These are phyloP conservation scores for Solanum commersonii DNA, from an alignment of 257 asterid genomes.

Conservation along the genomic window DNA sequence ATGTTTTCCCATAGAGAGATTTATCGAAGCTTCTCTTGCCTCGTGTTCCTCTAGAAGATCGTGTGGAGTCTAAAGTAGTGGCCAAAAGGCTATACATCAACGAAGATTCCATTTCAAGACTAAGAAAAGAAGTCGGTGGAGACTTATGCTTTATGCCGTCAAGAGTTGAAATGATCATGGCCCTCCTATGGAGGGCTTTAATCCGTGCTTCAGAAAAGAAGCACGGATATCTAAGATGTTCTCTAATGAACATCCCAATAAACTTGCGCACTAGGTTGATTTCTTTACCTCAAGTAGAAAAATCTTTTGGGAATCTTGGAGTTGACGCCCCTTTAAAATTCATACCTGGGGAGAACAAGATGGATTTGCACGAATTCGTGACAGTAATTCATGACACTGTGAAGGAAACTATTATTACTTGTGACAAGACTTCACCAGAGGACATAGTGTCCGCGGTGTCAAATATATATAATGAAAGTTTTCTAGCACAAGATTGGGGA, in stretches of 20 bases:
- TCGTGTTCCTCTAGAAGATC: not conserved
- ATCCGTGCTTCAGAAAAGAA: not conserved
- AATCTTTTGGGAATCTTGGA: not conserved
- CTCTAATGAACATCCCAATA: not conserved
- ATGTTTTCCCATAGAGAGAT: not conserved
- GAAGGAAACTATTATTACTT: not conserved
- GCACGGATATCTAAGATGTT: not conserved
- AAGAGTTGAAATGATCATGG: not conserved
- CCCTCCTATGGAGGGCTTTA: not conserved
- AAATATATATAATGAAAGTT: not conserved
- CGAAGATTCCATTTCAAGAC: not conserved
- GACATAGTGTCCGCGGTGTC: not conserved
- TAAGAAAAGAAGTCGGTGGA: not conserved
- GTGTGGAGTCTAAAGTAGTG: not conserved
- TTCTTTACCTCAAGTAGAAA: not conserved
- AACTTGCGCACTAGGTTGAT: not conserved
- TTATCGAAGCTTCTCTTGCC: not conserved
- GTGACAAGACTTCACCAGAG: not conserved
- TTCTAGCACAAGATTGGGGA: not conserved
- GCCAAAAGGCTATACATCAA: not conserved
- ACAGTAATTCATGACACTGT: not conserved
- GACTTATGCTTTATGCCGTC: not conserved
- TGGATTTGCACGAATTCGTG: not conserved
- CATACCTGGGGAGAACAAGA: not conserved
- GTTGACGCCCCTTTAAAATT: not conserved